Conservation (phyloP, 306 rosid genomes). For the Albizia julibrissin region DNA sequence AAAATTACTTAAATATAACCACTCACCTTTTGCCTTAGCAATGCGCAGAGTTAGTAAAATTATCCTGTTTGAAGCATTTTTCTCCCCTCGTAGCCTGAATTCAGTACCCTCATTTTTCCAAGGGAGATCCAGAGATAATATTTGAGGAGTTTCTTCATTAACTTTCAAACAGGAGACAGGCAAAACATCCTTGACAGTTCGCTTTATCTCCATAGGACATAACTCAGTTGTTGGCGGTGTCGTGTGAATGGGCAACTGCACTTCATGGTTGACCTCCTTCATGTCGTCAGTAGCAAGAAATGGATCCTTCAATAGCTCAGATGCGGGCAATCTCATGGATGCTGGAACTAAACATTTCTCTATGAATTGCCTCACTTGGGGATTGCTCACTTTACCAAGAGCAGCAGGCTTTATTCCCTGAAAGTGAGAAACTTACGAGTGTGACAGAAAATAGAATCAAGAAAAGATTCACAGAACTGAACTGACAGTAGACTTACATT, state of each 20-base stretch:
- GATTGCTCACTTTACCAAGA: conserved; percentile 68
- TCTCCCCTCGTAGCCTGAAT: conserved; percentile 67
- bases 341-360: conserved; percentile 90
- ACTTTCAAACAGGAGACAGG: conserved; percentile 38
- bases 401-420: conserved; percentile 91
- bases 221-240: conserved; percentile 42
- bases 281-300: conserved; percentile 61
- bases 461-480: conserved; percentile 10
- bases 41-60: conserved; percentile 59
- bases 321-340: conserved; percentile 67
- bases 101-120: conserved; percentile 49
- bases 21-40: conserved; percentile 61
- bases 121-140: conserved; percentile 46
- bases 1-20: not conserved
- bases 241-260: conserved; percentile 29
- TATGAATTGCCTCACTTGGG: conserved; percentile 72
- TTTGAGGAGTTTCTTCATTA: conserved; percentile 40
- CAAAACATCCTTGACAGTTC: conserved; percentile 46
- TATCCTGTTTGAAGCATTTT: conserved; percentile 45
- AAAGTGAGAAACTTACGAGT: conserved; percentile 21
- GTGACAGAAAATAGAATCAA: not conserved
- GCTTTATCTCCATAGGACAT: conserved; percentile 67
- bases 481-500: conserved; percentile 57
- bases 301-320: conserved; percentile 82
- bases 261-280: conserved; percentile 38